Percentiles rank a stretch among this genome's conserved stretches.
Evolutionary conservation across 140 eudicot genomes (phyloP).

Genomic region (Erigeron philadelphicus): DNA sequence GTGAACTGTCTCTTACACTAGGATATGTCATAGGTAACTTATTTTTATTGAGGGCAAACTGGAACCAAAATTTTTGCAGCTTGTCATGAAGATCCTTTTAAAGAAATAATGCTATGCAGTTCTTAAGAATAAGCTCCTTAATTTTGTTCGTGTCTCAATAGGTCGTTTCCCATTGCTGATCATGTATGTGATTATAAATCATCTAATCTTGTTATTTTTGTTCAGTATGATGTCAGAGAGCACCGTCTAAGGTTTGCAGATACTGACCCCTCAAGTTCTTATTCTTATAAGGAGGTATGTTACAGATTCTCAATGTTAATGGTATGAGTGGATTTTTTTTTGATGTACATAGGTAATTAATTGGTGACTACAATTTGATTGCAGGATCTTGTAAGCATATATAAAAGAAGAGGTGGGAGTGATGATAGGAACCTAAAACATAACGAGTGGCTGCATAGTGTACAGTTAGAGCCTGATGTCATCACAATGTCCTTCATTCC

Average conservation of each 20-base stretch:
- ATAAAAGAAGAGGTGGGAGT: conserved; percentile 96
- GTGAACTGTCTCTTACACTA: too few relatives aligned
- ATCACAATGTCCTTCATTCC: conserved; percentile 98
- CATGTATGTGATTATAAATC: neutral
- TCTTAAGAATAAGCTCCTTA: neutral
- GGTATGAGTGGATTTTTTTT: neutral
- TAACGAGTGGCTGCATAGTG: conserved; percentile 85
- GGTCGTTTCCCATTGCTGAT: conserved; percentile 10
- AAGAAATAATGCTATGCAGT: neutral
- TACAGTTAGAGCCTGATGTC: conserved; percentile 87
- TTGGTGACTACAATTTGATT: conserved; percentile 20
- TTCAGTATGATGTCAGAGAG: conserved; percentile 68
- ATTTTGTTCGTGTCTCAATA: neutral
- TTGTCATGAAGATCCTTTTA: neutral
- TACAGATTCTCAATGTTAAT: neutral
- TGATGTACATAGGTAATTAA: neutral
- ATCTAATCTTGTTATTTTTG: conserved; percentile 6
- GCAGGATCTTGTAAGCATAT: conserved; percentile 79
- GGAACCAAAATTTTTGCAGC: neutral
- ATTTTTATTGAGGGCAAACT: too few relatives aligned
- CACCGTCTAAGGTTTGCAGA: conserved; percentile 81
- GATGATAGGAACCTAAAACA: conserved; percentile 51
- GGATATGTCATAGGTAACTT: too few relatives aligned
- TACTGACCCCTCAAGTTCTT: conserved; percentile 72
- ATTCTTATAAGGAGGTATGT: conserved; percentile 77